Conservation (phyloP, 2,329 filamentous ascomycete genomes). For the Cryphonectria japonica region DNA sequence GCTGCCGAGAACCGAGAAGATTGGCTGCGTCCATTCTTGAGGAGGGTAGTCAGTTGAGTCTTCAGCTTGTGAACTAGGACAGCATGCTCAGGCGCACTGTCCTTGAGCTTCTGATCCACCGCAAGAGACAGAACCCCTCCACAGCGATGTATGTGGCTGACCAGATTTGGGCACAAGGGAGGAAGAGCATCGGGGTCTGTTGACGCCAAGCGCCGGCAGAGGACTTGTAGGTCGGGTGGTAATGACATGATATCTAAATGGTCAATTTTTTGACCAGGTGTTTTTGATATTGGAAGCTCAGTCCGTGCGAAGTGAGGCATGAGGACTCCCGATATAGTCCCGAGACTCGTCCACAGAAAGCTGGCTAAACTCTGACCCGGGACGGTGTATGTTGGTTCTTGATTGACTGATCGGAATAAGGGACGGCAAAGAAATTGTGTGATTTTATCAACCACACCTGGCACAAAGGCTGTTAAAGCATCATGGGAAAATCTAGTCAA, state of each 20-base stretch:
- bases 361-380: not conserved
- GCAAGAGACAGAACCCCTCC: constrained; percentile 65
- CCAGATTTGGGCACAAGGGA: constrained; percentile 71
- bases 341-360: not conserved
- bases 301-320: not conserved
- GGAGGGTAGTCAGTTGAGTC: constrained; percentile 74
- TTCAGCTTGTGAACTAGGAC: constrained; percentile 82
- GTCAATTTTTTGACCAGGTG: too few species aligned
- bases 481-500: constrained; percentile 10
- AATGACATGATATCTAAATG: constrained; percentile 40
- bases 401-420: not conserved
- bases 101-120: constrained; percentile 62
- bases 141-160: constrained; percentile 61
- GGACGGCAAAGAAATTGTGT: not conserved
- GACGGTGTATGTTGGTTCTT: not conserved
- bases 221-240: constrained; percentile 63
- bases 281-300: constrained; percentile 5
- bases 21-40: constrained; percentile 72
- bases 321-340: not conserved
- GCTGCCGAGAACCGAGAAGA: constrained; percentile 79
- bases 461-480: not conserved
- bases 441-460: not conserved
- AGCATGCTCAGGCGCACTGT: constrained; percentile 64
- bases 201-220: constrained; percentile 72
- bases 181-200: constrained; percentile 76